Percentiles rank a stretch among this genome's conserved stretches.
These are phyloP conservation scores for Pseudozyma tsukubaensis DNA, from an alignment of 1,284 basidiomycete genomes.

Conservation along the genomic window DNA sequence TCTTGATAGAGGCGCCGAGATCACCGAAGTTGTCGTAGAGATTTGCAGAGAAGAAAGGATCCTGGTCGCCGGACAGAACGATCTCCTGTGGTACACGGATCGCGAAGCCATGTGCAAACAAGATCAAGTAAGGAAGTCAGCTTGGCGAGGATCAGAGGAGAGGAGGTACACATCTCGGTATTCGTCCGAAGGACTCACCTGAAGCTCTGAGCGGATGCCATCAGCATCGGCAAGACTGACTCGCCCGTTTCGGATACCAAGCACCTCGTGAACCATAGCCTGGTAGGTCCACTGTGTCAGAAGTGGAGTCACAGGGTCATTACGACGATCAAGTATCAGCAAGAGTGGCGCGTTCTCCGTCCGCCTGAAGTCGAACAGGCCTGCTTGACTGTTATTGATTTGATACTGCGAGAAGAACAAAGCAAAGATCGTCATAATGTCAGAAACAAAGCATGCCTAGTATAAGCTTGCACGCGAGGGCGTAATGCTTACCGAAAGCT, in stretches of 20 bases:
- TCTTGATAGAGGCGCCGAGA: constrained; percentile 89
- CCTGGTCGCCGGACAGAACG: constrained; percentile 88
- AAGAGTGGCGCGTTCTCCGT: constrained; percentile 73
- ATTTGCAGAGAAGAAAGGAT: constrained; percentile 93
- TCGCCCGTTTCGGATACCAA: constrained; percentile 93
- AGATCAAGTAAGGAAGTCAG: too few relatives aligned
- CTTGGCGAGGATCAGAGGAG: neutral
- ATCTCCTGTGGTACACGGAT: constrained; percentile 77
- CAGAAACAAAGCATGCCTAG: neutral
- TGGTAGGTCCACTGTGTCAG: constrained; percentile 99
- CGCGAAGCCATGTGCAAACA: too few relatives aligned
- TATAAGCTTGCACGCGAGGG: neutral
- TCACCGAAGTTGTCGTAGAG: constrained; percentile 96
- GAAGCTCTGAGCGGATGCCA: constrained; percentile 85
- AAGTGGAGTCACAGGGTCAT: constrained; percentile 97
- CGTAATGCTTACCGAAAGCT: constrained; percentile 78
- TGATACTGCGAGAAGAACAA: constrained; percentile 55
- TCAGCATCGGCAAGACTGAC: constrained; percentile 87
- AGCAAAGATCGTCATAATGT: neutral
- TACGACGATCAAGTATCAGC: constrained; percentile 81
- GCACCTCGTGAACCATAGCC: constrained; percentile 97
- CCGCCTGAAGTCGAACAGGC: constrained; percentile 72
- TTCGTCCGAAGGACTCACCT: constrained; percentile 71
- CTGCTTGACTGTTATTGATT: constrained; percentile 67
- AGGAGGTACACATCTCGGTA: neutral